phyloP scores from a whole-genome alignment of 495 filamentous ascomycete species.

The Podospora sp. region DNA sequence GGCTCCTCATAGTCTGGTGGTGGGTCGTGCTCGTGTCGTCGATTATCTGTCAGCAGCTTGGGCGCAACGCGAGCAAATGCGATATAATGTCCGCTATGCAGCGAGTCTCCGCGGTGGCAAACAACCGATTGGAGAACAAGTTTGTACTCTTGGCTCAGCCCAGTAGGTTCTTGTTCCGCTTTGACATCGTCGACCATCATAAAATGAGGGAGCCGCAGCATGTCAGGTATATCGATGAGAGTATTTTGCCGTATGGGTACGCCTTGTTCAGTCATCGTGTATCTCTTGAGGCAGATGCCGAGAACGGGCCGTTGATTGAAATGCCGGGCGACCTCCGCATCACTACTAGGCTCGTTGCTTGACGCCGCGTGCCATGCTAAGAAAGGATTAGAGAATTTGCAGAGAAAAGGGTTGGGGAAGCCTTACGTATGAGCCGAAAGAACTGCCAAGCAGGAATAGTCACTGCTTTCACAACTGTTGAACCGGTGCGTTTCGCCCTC shows the following conservation, averaged over 20 bases:
- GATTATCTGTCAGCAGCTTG: conserved; percentile 56
- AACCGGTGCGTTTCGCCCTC: conserved; percentile 46
- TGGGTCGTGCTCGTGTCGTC: conserved; percentile 53
- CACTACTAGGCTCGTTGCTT: conserved; percentile 44
- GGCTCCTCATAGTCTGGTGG: conserved; percentile 60
- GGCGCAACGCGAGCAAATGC: conserved; percentile 72
- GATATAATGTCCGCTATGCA: conserved; percentile 93
- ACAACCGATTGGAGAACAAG: conserved; percentile 85
- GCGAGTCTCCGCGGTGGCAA: conserved; percentile 84
- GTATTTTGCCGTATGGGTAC: conserved; percentile 70
- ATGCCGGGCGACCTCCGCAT: conserved; percentile 52
- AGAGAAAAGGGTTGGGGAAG: background rate
- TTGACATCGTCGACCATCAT: conserved; percentile 71
- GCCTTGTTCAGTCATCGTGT: conserved; percentile 72
- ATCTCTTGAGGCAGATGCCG: conserved; percentile 90
- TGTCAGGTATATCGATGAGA: conserved; percentile 87
- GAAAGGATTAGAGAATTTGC: conserved; percentile 55
- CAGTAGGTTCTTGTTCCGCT: conserved; percentile 64
- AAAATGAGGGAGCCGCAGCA: conserved; percentile 86
- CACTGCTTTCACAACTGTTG: conserved; percentile 72
- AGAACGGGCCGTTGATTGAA: conserved; percentile 72
- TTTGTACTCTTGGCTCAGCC: conserved; percentile 66
- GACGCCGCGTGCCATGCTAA: conserved; percentile 68
- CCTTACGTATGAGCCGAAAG: conserved; percentile 82
- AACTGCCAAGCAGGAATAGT: conserved; percentile 99